Conservation (phyloP, 345 rosid genomes). For the Durio zibethinus region DNA sequence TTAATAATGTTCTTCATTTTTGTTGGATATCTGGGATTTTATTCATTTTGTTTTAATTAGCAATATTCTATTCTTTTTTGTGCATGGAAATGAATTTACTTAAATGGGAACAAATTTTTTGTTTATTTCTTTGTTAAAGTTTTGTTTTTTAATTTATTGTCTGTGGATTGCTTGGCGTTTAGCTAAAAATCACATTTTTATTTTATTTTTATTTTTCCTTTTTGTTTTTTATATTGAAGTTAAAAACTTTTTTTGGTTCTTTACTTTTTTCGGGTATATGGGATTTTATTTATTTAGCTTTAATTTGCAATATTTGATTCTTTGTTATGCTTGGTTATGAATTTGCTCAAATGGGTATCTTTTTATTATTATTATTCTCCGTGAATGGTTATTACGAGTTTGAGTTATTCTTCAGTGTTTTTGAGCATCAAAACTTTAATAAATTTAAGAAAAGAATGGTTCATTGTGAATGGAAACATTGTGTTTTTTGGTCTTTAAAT, state of each 20-base stretch:
- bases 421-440: slow-evolving; percentile 2
- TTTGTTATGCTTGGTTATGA: not conserved
- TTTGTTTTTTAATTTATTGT: not conserved
- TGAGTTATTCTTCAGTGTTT: not conserved
- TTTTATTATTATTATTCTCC: slow-evolving; percentile 2
- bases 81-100: too few relatives aligned
- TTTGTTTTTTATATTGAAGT: not conserved
- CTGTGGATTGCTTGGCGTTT: not conserved
- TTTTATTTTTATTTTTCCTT: not conserved
- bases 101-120: not conserved
- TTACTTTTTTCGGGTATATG: not conserved
- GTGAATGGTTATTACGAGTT: not conserved
- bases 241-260: not conserved
- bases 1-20: not conserved
- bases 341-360: not conserved
- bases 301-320: not conserved
- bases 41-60: not conserved
- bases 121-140: not conserved
- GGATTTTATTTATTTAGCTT: not conserved
- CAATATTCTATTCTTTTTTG: not conserved
- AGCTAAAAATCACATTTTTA: not conserved
- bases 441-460: not conserved
- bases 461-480: not conserved
- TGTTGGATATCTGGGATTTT: not conserved
- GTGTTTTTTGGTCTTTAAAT: not conserved